A percentile compares a stretch with the other conserved stretches of the same genome.
Conservation (phyloP, 148 eudicot genomes). For the Silene uniflora region DNA sequence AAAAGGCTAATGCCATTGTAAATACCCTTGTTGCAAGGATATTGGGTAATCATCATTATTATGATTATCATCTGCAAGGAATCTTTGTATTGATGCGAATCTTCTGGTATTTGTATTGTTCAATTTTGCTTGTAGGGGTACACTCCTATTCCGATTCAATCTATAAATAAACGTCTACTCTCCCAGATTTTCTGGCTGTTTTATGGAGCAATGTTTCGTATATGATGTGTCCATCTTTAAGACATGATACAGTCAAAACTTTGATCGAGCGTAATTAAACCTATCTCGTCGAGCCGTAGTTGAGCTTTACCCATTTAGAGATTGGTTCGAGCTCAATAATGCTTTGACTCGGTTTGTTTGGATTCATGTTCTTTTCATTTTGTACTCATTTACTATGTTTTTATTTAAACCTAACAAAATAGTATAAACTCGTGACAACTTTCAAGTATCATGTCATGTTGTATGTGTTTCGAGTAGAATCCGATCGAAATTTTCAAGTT, state of each 20-base stretch:
- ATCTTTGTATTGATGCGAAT: background rate
- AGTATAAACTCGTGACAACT: too few species aligned
- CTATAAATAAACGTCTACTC: background rate
- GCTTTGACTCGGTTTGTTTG: too few species aligned
- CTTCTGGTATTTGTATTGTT: background rate
- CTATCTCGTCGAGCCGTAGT: too few species aligned
- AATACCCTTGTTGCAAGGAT: constrained; percentile 15
- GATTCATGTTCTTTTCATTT: too few species aligned
- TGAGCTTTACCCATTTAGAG: too few species aligned
- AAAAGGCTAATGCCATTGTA: constrained; percentile 88
- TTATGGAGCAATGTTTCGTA: background rate
- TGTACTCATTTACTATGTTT: too few species aligned
- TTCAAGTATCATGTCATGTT: too few species aligned
- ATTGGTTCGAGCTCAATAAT: too few species aligned
- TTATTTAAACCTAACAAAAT: too few species aligned
- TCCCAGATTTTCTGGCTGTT: background rate
- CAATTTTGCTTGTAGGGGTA: background rate
- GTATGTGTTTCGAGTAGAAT: too few species aligned
- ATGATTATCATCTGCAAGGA: background rate
- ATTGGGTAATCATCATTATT: background rate
- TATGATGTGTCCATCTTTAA: background rate
- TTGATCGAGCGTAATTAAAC: too few species aligned
- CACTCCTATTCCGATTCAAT: background rate
- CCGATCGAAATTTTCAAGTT: too few species aligned
- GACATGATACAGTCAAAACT: background rate